A percentile compares a stretch with the other conserved stretches of the same genome.
Conservation (phyloP, 352 stramenopile genomes). For the Saprolegnia diclina region DNA sequence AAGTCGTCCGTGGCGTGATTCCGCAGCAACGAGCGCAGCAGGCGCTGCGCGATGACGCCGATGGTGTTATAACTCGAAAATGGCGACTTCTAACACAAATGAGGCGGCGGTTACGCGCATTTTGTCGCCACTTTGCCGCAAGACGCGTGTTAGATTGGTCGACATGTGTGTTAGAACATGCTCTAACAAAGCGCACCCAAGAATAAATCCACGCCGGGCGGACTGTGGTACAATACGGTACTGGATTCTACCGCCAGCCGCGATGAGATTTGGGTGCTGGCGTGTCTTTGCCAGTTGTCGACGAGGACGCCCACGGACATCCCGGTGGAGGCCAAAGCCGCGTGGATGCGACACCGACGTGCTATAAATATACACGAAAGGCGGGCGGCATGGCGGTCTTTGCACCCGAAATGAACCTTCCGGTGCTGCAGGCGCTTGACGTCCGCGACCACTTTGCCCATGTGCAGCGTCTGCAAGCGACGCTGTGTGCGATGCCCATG, state of each 20-base stretch:
- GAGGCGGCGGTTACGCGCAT: too few relatives aligned
- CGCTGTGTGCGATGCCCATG: not conserved
- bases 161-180: not conserved
- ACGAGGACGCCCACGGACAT: not conserved
- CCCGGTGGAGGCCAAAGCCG: not conserved
- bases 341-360: not conserved
- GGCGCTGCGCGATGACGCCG: too few relatives aligned
- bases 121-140: too few relatives aligned
- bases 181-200: not conserved
- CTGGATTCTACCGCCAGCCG: not conserved
- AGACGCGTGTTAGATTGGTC: not conserved
- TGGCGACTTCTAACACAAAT: too few relatives aligned
- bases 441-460: slow-evolving; percentile 4
- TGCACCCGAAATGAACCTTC: slow-evolving; percentile 7
- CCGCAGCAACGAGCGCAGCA: too few relatives aligned
- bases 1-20: too few relatives aligned
- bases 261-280: not conserved
- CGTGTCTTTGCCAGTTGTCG: not conserved
- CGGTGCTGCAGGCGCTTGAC: slow-evolving; percentile 18
- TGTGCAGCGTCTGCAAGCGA: not conserved
- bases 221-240: slow-evolving; percentile 2
- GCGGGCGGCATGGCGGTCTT: not conserved
- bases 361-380: not conserved
- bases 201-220: not conserved
- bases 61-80: too few relatives aligned